A percentile compares a stretch with the other conserved stretches of the same genome.
phyloP scores from a whole-genome alignment of 768 basidiomycete genomes.

The Plicaturopsis crispa region DNA sequence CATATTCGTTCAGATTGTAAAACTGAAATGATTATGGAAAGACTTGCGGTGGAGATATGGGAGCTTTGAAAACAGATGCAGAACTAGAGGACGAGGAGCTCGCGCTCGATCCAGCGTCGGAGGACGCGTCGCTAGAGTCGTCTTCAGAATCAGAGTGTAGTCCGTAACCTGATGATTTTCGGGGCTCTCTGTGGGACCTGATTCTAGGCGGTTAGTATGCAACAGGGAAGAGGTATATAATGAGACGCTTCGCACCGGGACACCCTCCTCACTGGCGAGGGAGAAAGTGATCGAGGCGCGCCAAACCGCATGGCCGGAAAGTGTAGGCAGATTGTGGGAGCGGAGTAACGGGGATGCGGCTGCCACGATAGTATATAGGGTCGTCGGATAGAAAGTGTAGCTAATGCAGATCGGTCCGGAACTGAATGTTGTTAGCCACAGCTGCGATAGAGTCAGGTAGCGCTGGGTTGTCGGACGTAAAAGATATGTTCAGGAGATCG shows the following conservation, averaged over 20 bases:
- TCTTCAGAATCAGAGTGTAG: constrained; percentile 41
- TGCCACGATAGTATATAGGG: too few relatives aligned
- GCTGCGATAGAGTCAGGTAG: too few relatives aligned
- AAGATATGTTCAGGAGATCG: too few relatives aligned
- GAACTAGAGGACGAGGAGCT: constrained; percentile 28
- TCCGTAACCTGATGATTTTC: constrained; percentile 47
- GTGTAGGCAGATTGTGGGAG: too few relatives aligned
- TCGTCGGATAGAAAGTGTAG: too few relatives aligned
- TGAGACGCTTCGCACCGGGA: constrained; percentile 2
- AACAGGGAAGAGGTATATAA: constrained; percentile 8
- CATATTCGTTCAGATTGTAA: neutral
- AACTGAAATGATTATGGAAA: constrained; percentile 1
- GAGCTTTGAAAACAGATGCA: constrained; percentile 36
- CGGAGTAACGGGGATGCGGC: too few relatives aligned
- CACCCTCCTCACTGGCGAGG: constrained; percentile 38
- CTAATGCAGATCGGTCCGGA: too few relatives aligned
- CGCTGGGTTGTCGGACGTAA: too few relatives aligned
- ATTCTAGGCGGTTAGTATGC: neutral
- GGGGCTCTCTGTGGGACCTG: constrained; percentile 7
- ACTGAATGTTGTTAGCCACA: too few relatives aligned
- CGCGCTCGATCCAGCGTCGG: constrained; percentile 11
- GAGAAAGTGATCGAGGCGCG: constrained; percentile 43
- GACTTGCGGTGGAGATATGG: constrained; percentile 26
- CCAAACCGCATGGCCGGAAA: constrained; percentile 39
- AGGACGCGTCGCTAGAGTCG: too few relatives aligned